These are phyloP conservation scores for Penicillium capsulatum DNA, from an alignment of 2,329 filamentous ascomycete genomes.

Conservation along the genomic window DNA sequence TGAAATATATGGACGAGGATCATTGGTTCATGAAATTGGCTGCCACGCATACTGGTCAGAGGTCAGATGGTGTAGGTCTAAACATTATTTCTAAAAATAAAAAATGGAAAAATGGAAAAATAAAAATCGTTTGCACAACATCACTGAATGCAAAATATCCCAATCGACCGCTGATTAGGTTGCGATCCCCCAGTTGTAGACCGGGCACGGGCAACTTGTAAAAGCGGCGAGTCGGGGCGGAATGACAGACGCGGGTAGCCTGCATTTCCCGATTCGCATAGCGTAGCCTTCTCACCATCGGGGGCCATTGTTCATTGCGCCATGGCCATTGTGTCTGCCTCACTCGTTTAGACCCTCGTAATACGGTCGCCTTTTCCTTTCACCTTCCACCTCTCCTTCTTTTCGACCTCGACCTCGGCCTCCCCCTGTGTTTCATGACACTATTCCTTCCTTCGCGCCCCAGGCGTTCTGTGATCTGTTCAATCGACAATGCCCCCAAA, in stretches of 20 bases:
- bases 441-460: conserved; percentile 1
- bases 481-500: conserved; percentile 35
- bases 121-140: too few species aligned
- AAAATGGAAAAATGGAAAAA: too few species aligned
- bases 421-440: conserved; percentile 9
- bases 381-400: background rate
- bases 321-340: conserved; percentile 2
- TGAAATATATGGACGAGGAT: too few species aligned
- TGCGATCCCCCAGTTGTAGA: too few species aligned
- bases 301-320: conserved; percentile 4
- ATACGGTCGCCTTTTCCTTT: too few species aligned
- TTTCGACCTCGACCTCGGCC: background rate
- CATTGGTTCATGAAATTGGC: too few species aligned
- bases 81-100: too few species aligned
- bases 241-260: conserved; percentile 9
- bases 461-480: conserved; percentile 2
- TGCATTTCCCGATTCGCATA: conserved; percentile 11
- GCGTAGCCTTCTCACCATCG: conserved; percentile 7
- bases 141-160: too few species aligned
- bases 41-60: too few species aligned
- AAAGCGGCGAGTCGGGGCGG: conserved; percentile 11
- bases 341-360: background rate
- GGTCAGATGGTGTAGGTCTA: too few species aligned
- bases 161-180: too few species aligned
- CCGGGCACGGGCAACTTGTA: too few species aligned